Percentiles rank a stretch among this genome's conserved stretches.
Evolutionary conservation across 441 rosid species (phyloP).

Genomic region (Gossypium aridum): DNA sequence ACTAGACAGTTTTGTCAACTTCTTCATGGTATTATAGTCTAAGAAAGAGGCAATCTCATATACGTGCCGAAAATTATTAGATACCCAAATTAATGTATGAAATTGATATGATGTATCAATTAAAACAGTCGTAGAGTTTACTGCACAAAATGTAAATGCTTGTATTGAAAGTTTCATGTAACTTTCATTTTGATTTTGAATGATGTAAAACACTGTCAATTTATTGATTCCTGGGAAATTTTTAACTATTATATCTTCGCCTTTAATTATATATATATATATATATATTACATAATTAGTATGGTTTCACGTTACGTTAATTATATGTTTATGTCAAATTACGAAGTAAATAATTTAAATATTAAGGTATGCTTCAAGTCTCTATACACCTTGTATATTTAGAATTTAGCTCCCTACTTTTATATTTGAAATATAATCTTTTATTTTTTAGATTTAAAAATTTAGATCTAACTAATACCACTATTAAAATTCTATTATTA

Average conservation of each 20-base stretch:
- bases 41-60: background rate
- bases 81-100: background rate
- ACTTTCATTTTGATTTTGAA: constrained; percentile 3
- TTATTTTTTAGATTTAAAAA: too few relatives aligned
- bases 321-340: too few relatives aligned
- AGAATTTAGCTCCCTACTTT: too few relatives aligned
- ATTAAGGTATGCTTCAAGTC: too few relatives aligned
- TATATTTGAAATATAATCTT: too few relatives aligned
- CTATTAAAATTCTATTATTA: too few relatives aligned
- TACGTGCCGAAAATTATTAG: background rate
- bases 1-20: constrained; percentile 3
- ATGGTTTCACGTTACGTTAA: too few relatives aligned
- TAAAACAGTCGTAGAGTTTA: background rate
- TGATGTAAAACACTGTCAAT: background rate
- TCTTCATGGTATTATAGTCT: background rate
- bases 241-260: background rate
- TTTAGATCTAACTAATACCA: too few relatives aligned
- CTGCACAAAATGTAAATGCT: background rate
- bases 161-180: background rate
- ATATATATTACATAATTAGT: too few relatives aligned
- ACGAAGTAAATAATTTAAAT: too few relatives aligned
- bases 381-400: too few relatives aligned
- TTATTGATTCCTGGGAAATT: background rate
- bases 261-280: background rate
- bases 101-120: background rate